Evolutionary conservation across 164 flowering plant genomes (phyloP).

Genomic region (Dillenia suffruticosa): DNA sequence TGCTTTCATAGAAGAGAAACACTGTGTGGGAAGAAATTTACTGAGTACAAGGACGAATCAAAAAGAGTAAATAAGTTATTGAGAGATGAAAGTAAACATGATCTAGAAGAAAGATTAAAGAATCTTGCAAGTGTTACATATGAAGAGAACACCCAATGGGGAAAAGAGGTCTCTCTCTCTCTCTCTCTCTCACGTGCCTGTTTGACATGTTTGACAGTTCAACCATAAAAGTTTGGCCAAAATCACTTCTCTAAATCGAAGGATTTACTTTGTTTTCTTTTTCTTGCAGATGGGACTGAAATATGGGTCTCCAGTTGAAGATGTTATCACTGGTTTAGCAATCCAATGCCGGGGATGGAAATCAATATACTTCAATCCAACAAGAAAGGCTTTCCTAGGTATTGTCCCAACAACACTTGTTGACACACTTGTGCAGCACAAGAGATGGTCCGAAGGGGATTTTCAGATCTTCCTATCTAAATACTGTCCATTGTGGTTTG

Average conservation of each 20-base stretch:
- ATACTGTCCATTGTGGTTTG: conserved; percentile 46
- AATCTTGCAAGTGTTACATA: conserved; percentile 44
- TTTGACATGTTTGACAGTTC: too few species aligned
- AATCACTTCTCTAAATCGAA: too few species aligned
- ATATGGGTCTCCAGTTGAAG: conserved; percentile 69
- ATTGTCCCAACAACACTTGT: conserved; percentile 42
- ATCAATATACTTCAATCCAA: conserved; percentile 46
- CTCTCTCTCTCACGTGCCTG: conserved; percentile 9
- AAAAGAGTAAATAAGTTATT: conserved; percentile 1
- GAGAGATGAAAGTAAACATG: conserved; percentile 14
- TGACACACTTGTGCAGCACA: conserved; percentile 57
- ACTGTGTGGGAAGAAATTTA: conserved; percentile 38
- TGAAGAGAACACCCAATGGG: conserved; percentile 58
- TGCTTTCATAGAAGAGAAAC: conserved; percentile 68
- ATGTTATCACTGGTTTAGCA: conserved; percentile 56
- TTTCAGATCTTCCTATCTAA: conserved; percentile 53
- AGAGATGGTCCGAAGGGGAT: conserved; percentile 82
- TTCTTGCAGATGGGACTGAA: conserved; percentile 54
- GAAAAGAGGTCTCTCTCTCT: conserved; percentile 38
- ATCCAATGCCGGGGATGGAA: conserved; percentile 71
- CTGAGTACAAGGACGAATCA: conserved; percentile 12
- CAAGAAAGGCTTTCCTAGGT: conserved; percentile 47
- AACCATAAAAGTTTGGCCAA: too few species aligned
- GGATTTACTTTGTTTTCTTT: background rate
- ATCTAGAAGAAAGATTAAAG: conserved; percentile 38